Evolutionary conservation across 306 rosid genomes (phyloP).

Genomic region (Vachellia pachyceras): DNA sequence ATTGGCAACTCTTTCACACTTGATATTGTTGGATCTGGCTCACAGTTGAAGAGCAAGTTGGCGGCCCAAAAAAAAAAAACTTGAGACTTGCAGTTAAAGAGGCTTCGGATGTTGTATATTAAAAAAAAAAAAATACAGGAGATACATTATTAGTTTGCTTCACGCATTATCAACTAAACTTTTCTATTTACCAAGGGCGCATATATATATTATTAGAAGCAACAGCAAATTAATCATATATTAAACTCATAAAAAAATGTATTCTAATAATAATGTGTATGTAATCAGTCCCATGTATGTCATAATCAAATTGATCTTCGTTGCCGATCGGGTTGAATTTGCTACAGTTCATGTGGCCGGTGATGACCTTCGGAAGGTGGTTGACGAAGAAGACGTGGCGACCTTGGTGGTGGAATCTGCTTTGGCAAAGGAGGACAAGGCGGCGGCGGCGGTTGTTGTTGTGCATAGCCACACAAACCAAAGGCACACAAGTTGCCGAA

Average conservation of each 20-base stretch:
- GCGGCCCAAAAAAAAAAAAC: no score
- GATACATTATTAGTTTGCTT: neutral
- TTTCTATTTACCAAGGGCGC: neutral
- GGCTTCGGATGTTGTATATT: neutral
- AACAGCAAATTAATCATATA: neutral
- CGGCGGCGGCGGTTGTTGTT: conserved; percentile 4
- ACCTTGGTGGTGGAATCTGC: neutral
- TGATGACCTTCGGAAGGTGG: neutral
- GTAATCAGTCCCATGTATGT: neutral
- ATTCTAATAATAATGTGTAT: neutral
- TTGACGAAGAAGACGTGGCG: neutral
- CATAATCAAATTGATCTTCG: neutral
- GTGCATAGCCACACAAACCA: conserved; percentile 75
- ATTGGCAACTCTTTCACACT: neutral
- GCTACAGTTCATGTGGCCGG: neutral
- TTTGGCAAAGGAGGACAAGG: neutral
- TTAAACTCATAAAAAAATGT: neutral
- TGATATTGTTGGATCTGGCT: neutral
- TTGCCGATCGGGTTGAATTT: neutral
- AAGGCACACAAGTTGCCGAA: conserved; percentile 45
- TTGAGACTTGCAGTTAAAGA: neutral
- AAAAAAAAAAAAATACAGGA: no score
- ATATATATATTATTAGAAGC: neutral
- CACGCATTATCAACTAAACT: neutral
- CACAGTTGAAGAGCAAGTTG: neutral